Evolutionary conservation across 1,284 basidiomycete genomes (phyloP), one percentile per base, ranked within the genome.

Genomic region (Termitomyces sp.): DNA sequence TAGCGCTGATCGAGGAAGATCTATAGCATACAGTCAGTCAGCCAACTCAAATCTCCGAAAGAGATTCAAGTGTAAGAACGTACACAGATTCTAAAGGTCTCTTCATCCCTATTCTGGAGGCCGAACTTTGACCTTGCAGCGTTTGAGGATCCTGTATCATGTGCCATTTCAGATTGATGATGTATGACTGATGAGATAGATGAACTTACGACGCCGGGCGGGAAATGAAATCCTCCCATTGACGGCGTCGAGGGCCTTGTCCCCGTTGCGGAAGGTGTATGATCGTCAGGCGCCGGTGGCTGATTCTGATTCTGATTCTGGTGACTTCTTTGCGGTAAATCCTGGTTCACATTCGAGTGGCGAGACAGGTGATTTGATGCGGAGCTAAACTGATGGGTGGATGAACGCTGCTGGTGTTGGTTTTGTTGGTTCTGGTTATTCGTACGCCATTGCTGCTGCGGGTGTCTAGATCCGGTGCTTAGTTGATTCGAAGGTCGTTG

Each of bases 161-260:
- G 31, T 14, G 14, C 16, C 38, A 46, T 13, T 11, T 13, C 10
- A 5, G 34, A 26, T 52, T 13, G 47, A 3, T 28, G 4, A 42
- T 10, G 13, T 16, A 7, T n/a, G n/a, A 53, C 49, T 5, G 24
- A 14, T 0, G 37, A 34, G 57, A 43, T 39, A 16, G 18, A 42
- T 49, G 60, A 45, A 60, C 67, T 16, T 60, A 78, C 78, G 63
- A 70, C 64, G n/a, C 73, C 76, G 38, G 72, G 61, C 1, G 78
- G 76, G 54, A 79, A 78, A 60, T 77, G 70, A 60, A 80, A 84
- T 0, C 77, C 78, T 28, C 81, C 80, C 58, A 74, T 68, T 0
- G 80, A 73, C 5, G 73, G 67, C 14, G 68, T 67, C 16, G 64
- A 33, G 5, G 71, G 54, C 11, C 66, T 68, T 46, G 63, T 49